Evolutionary conservation across 1,284 basidiomycete genomes (phyloP).

Genomic region (Ganoderma lucidum): DNA sequence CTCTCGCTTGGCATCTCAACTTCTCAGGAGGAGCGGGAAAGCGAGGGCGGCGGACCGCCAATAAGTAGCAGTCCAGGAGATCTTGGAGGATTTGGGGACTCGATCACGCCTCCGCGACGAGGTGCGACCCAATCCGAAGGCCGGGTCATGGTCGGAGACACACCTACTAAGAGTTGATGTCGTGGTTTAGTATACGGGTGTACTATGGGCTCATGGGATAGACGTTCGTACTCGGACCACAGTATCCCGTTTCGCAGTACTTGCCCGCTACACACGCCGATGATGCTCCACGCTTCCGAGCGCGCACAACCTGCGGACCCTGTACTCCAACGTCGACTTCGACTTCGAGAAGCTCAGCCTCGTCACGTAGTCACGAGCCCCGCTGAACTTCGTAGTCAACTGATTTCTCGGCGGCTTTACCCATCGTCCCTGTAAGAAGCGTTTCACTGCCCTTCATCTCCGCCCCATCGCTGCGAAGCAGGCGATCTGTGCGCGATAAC

Average conservation of each 20-base stretch:
- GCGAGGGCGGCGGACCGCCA: slow-evolving; percentile 21
- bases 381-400: not conserved
- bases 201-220: not conserved
- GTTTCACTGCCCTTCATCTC: slow-evolving; percentile 1
- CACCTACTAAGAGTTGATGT: slow-evolving; percentile 36
- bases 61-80: slow-evolving; percentile 26
- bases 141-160: slow-evolving; percentile 33
- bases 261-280: not conserved
- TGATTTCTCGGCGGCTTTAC: slow-evolving; percentile 5
- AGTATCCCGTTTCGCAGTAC: not conserved
- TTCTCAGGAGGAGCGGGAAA: slow-evolving; percentile 25
- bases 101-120: not conserved
- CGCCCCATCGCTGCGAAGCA: not conserved
- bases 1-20: slow-evolving; percentile 39
- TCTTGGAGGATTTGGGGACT: slow-evolving; percentile 23
- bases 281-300: not conserved
- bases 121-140: slow-evolving; percentile 3
- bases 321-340: not conserved
- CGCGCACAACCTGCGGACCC: not conserved
- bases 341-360: slow-evolving; percentile 1
- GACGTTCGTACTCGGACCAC: not conserved
- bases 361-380: slow-evolving; percentile 2
- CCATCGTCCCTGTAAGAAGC: not conserved
- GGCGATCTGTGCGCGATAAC: not conserved
- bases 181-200: not conserved